A percentile compares a stretch with the other conserved stretches of the same genome.
phyloP scores from a whole-genome alignment of 1,139 yeast genomes.

The Magnusiomyces suaveolens region DNA sequence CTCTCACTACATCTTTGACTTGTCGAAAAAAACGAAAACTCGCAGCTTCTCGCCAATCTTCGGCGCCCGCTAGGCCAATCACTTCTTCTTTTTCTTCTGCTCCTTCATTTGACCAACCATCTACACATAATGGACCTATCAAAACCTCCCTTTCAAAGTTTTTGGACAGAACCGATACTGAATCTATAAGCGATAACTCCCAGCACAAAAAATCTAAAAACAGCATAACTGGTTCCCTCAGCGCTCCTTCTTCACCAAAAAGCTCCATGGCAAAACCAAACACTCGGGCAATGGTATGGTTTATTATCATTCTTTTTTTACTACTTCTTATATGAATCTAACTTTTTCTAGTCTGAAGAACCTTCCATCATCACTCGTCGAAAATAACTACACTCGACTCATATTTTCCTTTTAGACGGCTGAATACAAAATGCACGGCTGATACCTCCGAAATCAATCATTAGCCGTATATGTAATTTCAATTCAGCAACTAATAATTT shows the following conservation, averaged over 20 bases:
- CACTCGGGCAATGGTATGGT: not conserved
- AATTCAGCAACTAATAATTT: no score
- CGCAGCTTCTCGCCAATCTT: not conserved
- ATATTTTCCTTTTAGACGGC: not conserved
- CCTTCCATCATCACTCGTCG: not conserved
- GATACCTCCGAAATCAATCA: no score
- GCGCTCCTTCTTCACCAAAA: not conserved
- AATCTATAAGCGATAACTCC: not conserved
- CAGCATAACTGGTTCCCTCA: not conserved
- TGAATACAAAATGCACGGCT: no score
- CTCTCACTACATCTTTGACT: not conserved
- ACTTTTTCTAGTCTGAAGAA: not conserved
- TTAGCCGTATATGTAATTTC: no score
- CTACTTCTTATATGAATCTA: not conserved
- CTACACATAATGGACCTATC: slow-evolving; percentile 15
- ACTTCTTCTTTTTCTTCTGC: not conserved
- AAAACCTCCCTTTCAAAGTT: slow-evolving; percentile 26
- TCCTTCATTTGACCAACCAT: not conserved
- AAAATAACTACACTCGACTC: not conserved
- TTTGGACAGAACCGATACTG: slow-evolving; percentile 17
- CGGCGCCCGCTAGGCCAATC: not conserved
- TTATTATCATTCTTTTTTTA: no score
- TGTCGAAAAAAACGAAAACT: slow-evolving; percentile 5
- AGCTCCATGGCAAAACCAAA: not conserved
- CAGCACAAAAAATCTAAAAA: not conserved